Conservation (phyloP, 805 yeast species). For the Ogataea kodamae region DNA sequence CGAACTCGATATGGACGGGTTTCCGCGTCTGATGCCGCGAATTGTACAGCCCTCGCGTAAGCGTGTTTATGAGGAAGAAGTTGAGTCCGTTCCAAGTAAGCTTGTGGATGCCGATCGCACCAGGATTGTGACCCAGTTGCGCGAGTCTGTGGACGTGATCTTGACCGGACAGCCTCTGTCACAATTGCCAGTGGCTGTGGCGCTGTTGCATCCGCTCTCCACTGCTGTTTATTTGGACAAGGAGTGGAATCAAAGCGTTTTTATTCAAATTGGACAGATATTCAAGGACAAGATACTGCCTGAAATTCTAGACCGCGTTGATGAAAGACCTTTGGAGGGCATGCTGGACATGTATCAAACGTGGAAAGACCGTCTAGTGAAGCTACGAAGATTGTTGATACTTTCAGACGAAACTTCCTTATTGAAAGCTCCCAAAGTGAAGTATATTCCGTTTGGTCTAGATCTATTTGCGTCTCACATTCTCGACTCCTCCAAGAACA, state of each 20-base stretch:
- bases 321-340: neutral
- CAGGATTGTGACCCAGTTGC: constrained; percentile 4
- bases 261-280: constrained; percentile 6
- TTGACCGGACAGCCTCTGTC: constrained; percentile 7
- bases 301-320: constrained; percentile 2
- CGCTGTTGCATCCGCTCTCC: constrained; percentile 12
- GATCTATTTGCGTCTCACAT: constrained; percentile 8
- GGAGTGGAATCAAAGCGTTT: constrained; percentile 8
- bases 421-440: constrained; percentile 5
- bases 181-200: constrained; percentile 12
- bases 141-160: constrained; percentile 13
- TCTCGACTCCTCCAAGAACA: constrained; percentile 7
- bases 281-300: constrained; percentile 15
- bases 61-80: constrained; percentile 1
- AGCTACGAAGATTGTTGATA: constrained; percentile 11
- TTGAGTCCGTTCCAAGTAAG: neutral
- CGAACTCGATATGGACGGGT: too few relatives aligned
- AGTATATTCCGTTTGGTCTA: constrained; percentile 9
- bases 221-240: constrained; percentile 9
- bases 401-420: constrained; percentile 18
- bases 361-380: constrained; percentile 15
- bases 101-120: neutral
- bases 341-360: constrained; percentile 9
- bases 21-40: constrained; percentile 4
- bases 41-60: constrained; percentile 3